Base-by-base conservation (phyloP, 805 yeast genomes). In the Nadsonia fulvescens region DNA sequence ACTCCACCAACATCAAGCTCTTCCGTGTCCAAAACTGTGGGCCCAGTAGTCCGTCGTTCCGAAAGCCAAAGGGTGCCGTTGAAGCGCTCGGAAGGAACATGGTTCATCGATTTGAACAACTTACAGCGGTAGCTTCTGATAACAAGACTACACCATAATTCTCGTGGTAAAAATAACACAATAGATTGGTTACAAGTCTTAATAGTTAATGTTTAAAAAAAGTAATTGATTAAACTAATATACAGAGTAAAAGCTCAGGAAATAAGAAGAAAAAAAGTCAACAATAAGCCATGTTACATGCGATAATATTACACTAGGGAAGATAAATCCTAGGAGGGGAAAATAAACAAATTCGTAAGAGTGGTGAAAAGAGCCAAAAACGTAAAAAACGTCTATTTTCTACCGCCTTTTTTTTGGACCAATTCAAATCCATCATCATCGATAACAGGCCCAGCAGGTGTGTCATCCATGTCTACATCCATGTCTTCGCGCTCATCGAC, bases 361-460 rank as follows among this genome's bases (percentile, higher is more conserved):
- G n/a, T n/a, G n/a, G n/a, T n/a, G n/a, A n/a, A n/a, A n/a, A n/a
- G n/a, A n/a, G n/a, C n/a, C n/a, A n/a, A n/a, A n/a, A n/a, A n/a
- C n/a, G n/a, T n/a, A n/a, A n/a, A n/a, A n/a, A n/a, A 17, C n/a
- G 19, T 17, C n/a, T 21, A 21, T 29, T 29, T 21, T 19, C 37
- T 23, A 11, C 26, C 28, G 12, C 30, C 27, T 27, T 67, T 70
- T 43, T 66, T 71, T 40, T 71, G 81, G 3, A 86, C 95, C 39
- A 81, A 51, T 39, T 82, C 89, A 43, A 86, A 86, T 1, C 96
- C 98, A 44, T 86, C 96, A 17, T 86, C 96, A 44, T 86, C 96
- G 6, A 86, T 61, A 6, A 75, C 45, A 2, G 93, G 92, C 7
- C 61, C 76, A 17, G 17, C 18, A 8, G 30, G 36, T 7, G 44